A percentile compares a stretch with the other conserved stretches of the same genome.
Evolutionary conservation across 306 rosid genomes (phyloP).

Genomic region (Trifolium subterraneum): DNA sequence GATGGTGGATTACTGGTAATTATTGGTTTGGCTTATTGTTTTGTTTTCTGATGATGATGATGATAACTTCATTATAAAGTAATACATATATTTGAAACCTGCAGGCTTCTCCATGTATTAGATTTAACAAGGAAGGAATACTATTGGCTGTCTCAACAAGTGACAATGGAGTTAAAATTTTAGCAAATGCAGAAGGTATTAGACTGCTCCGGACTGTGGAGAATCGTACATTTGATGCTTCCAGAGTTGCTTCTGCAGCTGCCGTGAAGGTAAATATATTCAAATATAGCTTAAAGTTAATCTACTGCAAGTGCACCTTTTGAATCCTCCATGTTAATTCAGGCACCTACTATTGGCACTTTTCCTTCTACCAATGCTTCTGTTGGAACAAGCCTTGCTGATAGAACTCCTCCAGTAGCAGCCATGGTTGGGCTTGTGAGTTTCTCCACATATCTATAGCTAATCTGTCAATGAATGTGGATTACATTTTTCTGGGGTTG

Average conservation of each 20-base stretch:
- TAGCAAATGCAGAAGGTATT: slow-evolving; percentile 88
- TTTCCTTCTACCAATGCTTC: slow-evolving; percentile 69
- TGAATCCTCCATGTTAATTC: slow-evolving; percentile 48
- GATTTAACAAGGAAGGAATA: slow-evolving; percentile 95
- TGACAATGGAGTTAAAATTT: slow-evolving; percentile 86
- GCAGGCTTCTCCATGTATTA: slow-evolving; percentile 93
- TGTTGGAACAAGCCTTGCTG: slow-evolving; percentile 86
- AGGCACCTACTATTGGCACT: slow-evolving; percentile 69
- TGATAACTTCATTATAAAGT: slow-evolving; percentile 36
- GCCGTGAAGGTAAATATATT: slow-evolving; percentile 73
- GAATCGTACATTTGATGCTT: slow-evolving; percentile 84
- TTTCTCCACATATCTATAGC: slow-evolving; percentile 36
- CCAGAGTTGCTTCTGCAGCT: slow-evolving; percentile 88
- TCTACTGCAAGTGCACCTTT: slow-evolving; percentile 37
- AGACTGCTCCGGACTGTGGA: slow-evolving; percentile 86
- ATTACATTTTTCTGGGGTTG: slow-evolving; percentile 28
- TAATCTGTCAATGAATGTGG: slow-evolving; percentile 30
- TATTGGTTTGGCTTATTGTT: slow-evolving; percentile 14
- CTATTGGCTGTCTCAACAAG: slow-evolving; percentile 86
- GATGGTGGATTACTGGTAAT: slow-evolving; percentile 92
- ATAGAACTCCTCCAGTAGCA: slow-evolving; percentile 75
- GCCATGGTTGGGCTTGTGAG: slow-evolving; percentile 89
- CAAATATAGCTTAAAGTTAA: slow-evolving; percentile 34
- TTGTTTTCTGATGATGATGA: slow-evolving; percentile 33
- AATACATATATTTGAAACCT: slow-evolving; percentile 42